These are phyloP conservation scores for Kalaharituber pfeilii DNA, from an alignment of 2,329 filamentous ascomycete genomes.

Conservation along the genomic window DNA sequence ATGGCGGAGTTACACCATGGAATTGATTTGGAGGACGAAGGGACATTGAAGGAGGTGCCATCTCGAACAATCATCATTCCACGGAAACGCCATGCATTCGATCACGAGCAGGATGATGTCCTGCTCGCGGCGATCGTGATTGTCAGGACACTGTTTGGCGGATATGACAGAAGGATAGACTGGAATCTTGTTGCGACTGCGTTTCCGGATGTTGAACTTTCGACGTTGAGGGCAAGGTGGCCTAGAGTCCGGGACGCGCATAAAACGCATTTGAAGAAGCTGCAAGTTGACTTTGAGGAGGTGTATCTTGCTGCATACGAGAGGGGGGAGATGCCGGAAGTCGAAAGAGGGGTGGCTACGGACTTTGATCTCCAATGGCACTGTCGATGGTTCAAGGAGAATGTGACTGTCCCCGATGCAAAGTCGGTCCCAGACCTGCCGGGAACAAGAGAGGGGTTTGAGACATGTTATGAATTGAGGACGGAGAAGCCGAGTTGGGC, in stretches of 20 bases:
- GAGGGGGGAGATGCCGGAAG: constrained; percentile 39
- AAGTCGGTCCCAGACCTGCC: constrained; percentile 15
- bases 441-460: constrained; percentile 12
- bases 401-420: constrained; percentile 20
- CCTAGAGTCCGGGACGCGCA: constrained; percentile 35
- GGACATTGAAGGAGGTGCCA: constrained; percentile 11
- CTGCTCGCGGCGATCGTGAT: constrained; percentile 41
- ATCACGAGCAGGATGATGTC: constrained; percentile 28
- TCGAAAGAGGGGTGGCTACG: constrained; percentile 46
- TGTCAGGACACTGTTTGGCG: constrained; percentile 41
- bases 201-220: constrained; percentile 39
- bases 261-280: constrained; percentile 36
- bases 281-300: constrained; percentile 47
- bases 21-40: constrained; percentile 9
- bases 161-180: constrained; percentile 41
- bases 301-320: constrained; percentile 50
- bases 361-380: constrained; percentile 52
- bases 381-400: constrained; percentile 47
- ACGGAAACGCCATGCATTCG: constrained; percentile 17
- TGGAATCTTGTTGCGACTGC: constrained; percentile 40
- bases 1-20: constrained; percentile 16
- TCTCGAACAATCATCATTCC: constrained; percentile 7
- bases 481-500: constrained; percentile 14
- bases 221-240: constrained; percentile 41
- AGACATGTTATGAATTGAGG: constrained; percentile 14